Conservation (phyloP, 306 rosid species). For the Pueraria montana region DNA sequence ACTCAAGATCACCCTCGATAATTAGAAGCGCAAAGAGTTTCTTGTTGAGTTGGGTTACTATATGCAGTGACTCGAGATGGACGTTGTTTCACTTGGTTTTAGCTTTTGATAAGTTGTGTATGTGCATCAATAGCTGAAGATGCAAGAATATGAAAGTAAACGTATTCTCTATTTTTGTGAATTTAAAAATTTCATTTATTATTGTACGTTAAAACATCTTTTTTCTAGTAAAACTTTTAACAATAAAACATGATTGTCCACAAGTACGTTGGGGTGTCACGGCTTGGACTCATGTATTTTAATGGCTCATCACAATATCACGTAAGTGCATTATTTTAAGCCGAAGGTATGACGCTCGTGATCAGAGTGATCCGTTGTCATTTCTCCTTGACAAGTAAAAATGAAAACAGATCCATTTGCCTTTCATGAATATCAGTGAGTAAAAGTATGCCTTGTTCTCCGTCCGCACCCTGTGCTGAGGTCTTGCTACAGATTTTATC, state of each 20-base stretch:
- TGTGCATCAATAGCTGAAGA: not conserved
- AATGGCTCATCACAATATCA: no score
- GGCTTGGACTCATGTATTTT: not conserved
- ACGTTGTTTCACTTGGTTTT: not conserved
- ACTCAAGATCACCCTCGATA: not conserved
- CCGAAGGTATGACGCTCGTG: not conserved
- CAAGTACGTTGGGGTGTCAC: not conserved
- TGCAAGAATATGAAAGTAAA: not conserved
- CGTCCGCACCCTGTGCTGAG: not conserved
- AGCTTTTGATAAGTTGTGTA: not conserved
- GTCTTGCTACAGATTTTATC: conserved; percentile 24
- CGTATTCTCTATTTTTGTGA: not conserved
- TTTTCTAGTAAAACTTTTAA: no score
- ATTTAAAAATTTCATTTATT: no score
- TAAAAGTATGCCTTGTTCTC: not conserved
- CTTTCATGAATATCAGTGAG: not conserved
- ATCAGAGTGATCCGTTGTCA: not conserved
- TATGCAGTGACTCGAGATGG: not conserved
- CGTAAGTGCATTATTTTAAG: no score
- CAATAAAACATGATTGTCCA: not conserved
- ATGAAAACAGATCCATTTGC: not conserved
- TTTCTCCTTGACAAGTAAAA: not conserved
- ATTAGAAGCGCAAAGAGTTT: not conserved
- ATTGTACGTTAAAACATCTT: no score
- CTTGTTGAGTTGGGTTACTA: not conserved